Evolutionary conservation across 2,329 filamentous ascomycete species (phyloP), one percentile per base, ranked within the genome.

Genomic region (Sordariomycetes sp.): DNA sequence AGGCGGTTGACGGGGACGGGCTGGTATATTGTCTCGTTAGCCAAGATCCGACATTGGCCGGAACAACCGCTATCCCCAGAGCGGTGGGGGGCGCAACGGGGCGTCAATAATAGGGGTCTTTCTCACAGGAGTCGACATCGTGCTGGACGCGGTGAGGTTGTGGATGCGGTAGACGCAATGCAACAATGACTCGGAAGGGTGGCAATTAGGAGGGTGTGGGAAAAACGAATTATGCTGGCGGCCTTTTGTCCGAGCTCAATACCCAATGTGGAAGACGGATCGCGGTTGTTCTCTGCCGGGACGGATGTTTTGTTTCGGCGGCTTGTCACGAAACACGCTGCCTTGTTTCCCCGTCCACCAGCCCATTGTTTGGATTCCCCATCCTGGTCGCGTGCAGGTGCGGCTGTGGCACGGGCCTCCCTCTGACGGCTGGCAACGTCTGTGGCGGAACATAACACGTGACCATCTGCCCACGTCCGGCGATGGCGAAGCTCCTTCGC

Each of bases 1-100:
- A 96, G 82, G 64, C 90, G 81, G 67, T 84, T 86, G 65, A 85
- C 80, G 60, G 88, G 80, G 66, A 96, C 81, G 61, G 90, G 90
- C 88, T 93, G 67, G 40, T 32, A n/a, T 46, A 58, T 5, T 24
- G 25, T 46, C 22, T 37, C 51, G 57, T 40, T 50, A 53, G 37
- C 51, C 11, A 24, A 50, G 46, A 24, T 24, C 8, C 46, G 14
- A 22, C 6, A 50, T 22, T 2, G 22, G 12, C 46, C 46, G 11
- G n/a, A 50, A 22, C 22, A 22, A 22, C 20, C 46, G 3, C n/a
- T 20, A 8, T 11, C 46, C 22, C 40, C 8, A 24, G 12, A 6
- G 46, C 3, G 20, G 46, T 12, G 20, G 12, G 22, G 46, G 12
- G 20, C 46, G 7, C 46, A 46, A 46, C n/a, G 40, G 18, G 8